Evolutionary conservation across 2,329 filamentous ascomycete genomes (phyloP).

Genomic region (Fusarium siculi): DNA sequence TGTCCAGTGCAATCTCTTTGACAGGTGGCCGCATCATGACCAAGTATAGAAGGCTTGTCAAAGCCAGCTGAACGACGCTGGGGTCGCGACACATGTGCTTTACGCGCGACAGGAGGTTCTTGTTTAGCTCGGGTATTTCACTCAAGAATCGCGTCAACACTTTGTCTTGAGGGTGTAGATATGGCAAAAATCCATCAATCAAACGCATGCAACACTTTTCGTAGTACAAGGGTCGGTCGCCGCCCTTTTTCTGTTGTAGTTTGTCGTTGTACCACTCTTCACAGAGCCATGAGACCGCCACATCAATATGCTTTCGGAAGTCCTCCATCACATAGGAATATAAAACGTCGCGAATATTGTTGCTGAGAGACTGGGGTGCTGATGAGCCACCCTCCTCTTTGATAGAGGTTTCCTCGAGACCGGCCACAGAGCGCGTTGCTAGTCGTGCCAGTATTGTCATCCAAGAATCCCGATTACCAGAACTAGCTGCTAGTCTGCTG

Average conservation of each 20-base stretch:
- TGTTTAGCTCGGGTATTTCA: conserved; percentile 85
- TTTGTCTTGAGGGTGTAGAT: conserved; percentile 91
- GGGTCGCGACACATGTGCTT: conserved; percentile 74
- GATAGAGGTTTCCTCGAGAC: conserved; percentile 69
- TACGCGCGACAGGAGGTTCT: conserved; percentile 77
- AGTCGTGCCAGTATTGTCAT: conserved; percentile 86
- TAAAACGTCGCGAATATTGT: conserved; percentile 81
- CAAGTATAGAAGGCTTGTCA: conserved; percentile 73
- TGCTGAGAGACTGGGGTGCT: conserved; percentile 62
- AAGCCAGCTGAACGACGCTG: conserved; percentile 69
- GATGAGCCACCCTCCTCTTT: conserved; percentile 65
- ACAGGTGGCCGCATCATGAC: conserved; percentile 75
- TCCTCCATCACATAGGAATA: conserved; percentile 91
- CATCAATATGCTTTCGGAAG: conserved; percentile 87
- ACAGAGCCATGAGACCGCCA: conserved; percentile 92
- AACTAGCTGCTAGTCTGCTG: conserved; percentile 83
- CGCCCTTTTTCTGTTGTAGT: conserved; percentile 55
- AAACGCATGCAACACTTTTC: conserved; percentile 81
- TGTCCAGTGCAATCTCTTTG: conserved; percentile 70
- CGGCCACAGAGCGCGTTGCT: conserved; percentile 80
- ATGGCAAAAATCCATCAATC: conserved; percentile 89
- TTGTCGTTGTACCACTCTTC: conserved; percentile 98
- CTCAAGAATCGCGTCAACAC: conserved; percentile 90
- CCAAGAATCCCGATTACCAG: conserved; percentile 90
- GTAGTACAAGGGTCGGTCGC: conserved; percentile 72